These are phyloP conservation scores for Solanum pimpinellifolium DNA, from an alignment of 257 asterid species.

Conservation along the genomic window DNA sequence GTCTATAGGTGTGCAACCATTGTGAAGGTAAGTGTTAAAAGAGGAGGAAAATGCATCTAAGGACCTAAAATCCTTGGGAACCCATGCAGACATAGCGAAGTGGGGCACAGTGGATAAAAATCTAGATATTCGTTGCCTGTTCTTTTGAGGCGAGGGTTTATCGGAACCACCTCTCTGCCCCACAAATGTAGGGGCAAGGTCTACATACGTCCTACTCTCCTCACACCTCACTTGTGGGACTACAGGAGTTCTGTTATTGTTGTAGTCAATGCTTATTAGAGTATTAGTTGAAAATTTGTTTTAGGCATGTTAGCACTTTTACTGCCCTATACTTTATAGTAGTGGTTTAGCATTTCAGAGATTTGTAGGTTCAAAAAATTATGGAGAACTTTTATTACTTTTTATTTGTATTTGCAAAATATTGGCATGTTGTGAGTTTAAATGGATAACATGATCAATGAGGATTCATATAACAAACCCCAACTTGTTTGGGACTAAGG, in stretches of 20 bases:
- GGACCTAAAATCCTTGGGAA: background rate
- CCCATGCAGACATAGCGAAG: background rate
- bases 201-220: background rate
- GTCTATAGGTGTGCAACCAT: background rate
- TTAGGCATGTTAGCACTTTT: background rate
- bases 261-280: background rate
- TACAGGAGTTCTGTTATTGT: background rate
- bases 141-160: background rate
- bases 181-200: background rate
- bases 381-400: background rate
- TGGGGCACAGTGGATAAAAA: background rate
- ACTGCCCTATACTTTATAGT: background rate
- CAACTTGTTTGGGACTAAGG: background rate
- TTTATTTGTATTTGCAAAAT: background rate
- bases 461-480: background rate
- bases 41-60: background rate
- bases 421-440: background rate
- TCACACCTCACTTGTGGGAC: background rate
- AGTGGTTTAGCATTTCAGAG: background rate
- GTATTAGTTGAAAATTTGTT: background rate
- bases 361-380: background rate
- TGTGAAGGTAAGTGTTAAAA: background rate
- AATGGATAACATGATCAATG: background rate
- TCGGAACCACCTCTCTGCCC: background rate
- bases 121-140: background rate